Evolutionary conservation across 768 basidiomycete genomes (phyloP).

Genomic region (Lactifluus subvellereus): DNA sequence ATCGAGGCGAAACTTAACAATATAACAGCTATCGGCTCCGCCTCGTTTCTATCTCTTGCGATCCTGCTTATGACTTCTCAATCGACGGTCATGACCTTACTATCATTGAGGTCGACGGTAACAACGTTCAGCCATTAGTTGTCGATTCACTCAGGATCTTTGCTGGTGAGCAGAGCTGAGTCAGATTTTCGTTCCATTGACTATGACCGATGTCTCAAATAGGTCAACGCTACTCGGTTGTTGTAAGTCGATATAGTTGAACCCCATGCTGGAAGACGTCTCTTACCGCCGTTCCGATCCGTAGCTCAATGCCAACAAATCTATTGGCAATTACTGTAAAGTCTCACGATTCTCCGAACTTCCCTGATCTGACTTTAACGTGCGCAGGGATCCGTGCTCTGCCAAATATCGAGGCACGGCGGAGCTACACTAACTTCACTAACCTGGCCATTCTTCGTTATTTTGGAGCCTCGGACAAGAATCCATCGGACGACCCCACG

Average conservation of each 20-base stretch:
- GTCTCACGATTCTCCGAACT: background rate
- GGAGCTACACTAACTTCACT: conserved; percentile 1
- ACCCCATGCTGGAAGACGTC: too few relatives aligned
- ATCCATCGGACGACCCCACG: conserved; percentile 6
- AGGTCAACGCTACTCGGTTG: conserved; percentile 29
- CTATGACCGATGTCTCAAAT: background rate
- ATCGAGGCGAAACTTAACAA: conserved; percentile 5
- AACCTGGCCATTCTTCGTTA: conserved; percentile 26
- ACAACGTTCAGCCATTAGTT: conserved; percentile 20
- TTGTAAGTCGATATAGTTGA: conserved; percentile 18
- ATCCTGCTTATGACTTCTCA: conserved; percentile 29
- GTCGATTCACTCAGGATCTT: conserved; percentile 28
- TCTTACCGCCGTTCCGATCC: background rate
- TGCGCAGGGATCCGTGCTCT: conserved; percentile 14
- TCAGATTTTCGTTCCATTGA: background rate
- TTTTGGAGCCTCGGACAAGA: background rate
- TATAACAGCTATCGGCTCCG: conserved; percentile 47
- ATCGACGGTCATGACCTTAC: conserved; percentile 29
- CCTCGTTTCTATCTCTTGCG: conserved; percentile 46
- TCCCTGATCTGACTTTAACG: background rate
- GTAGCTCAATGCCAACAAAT: conserved; percentile 24
- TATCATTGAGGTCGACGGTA: conserved; percentile 31
- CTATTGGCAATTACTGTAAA: conserved; percentile 10
- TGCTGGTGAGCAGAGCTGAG: conserved; percentile 18
- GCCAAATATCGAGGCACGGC: background rate